Base-by-base conservation (phyloP, 768 basidiomycete species). In the Xanthoconium purpureum region DNA sequence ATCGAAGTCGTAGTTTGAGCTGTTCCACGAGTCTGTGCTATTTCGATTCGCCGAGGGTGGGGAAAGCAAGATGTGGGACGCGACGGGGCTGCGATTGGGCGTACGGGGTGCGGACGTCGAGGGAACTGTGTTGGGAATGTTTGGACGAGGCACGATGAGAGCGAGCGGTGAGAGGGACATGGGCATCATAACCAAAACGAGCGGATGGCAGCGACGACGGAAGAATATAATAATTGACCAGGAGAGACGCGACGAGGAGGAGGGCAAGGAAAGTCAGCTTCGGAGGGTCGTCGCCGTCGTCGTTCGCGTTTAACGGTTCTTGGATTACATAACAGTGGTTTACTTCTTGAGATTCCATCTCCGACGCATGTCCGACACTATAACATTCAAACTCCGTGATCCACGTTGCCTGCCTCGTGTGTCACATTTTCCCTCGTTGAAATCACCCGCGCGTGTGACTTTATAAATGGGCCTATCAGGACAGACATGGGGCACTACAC, bases 11-110 rank as follows among this genome's bases (percentile, higher is more conserved):
- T 78, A 77, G 58, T 84, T 90, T 20, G 90, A 91, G 64, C 87
- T 89, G 70, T 86, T 88, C 89, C 89, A 91, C 70, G 89, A 91
- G 70, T 90, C 88, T 1, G 85, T 84, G 71, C 88, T 90, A 71
- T 85, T 87, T 60, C 89, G 57, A 56, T 73, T 55, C 20, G 76
- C 68, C 2, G 78, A 64, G 0, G 71, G 70, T 0, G 72, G 68
- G 5, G 78, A 67, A 54, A 84, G 79, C 57, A 86, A 70, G 54
- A 84, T 72, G 54, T 84, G 77, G 3, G 82, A 77, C 50, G 79
- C 77, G 60, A 68, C 67, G 32, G 85, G 83, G 5, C 84, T 84
- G 59, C 77, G 77, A 43, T 75, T 75, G 0, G 87, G 90, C 0
- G 90, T 88, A 51, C 77, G 83, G 0, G 84, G 84, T 0, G 80